A percentile compares a stretch with the other conserved stretches of the same genome.
Evolutionary conservation across 1,284 basidiomycete species (phyloP).

Genomic region (Sanguinoderma infundibulare): DNA sequence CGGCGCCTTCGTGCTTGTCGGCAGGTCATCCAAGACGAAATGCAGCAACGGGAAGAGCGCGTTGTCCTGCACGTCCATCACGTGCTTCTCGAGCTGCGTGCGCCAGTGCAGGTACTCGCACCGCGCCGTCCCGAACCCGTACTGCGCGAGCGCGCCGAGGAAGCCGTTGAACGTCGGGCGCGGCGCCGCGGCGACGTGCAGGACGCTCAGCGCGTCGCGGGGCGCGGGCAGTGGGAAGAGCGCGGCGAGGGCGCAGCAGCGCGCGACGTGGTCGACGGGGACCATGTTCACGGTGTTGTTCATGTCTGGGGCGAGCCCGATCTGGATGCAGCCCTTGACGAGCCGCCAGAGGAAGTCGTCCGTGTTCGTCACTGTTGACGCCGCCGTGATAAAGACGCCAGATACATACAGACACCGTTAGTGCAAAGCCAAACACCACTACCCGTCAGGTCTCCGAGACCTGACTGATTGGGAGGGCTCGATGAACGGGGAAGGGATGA

Average conservation of each 20-base stretch:
- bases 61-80: conserved; percentile 93
- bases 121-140: conserved; percentile 82
- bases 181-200: conserved; percentile 90
- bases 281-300: conserved; percentile 99
- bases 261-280: conserved; percentile 96
- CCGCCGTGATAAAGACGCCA: background rate
- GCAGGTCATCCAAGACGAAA: conserved; percentile 96
- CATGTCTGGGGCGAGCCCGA: conserved; percentile 95
- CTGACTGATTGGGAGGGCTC: no score
- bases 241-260: conserved; percentile 78
- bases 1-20: conserved; percentile 94
- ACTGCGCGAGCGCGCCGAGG: conserved; percentile 74
- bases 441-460: conserved; percentile 11
- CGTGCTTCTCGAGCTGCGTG: conserved; percentile 91
- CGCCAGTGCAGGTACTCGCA: conserved; percentile 96
- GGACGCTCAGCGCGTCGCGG: conserved; percentile 63
- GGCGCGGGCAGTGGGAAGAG: conserved; percentile 51
- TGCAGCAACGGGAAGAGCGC: conserved; percentile 97
- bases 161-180: conserved; percentile 91
- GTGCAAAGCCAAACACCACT: conserved; percentile 6
- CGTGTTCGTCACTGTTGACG: conserved; percentile 86
- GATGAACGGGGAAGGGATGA: conserved; percentile 7
- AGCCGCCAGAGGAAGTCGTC: conserved; percentile 99
- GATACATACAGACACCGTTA: background rate
- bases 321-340: conserved; percentile 97